phyloP scores from a whole-genome alignment of 805 yeast genomes.

The Yarrowia sp. region DNA sequence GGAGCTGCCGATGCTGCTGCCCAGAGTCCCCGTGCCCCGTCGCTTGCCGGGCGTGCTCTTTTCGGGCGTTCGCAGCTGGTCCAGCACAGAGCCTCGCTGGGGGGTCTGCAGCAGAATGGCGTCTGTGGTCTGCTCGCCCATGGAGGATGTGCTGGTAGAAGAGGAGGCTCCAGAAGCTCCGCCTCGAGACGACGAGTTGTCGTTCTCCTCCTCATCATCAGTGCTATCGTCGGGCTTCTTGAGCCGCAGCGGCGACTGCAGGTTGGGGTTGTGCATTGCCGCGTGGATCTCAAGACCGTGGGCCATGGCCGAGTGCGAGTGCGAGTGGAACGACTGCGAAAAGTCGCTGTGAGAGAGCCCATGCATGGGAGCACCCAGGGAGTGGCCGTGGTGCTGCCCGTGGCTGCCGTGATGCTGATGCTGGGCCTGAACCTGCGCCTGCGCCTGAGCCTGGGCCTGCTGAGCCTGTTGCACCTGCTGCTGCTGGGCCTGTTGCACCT shows the following conservation, averaged over 20 bases:
- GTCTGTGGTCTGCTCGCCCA: constrained; percentile 21
- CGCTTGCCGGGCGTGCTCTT: constrained; percentile 31
- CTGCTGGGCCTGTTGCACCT: neutral
- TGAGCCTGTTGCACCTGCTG: neutral
- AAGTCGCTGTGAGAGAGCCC: constrained; percentile 19
- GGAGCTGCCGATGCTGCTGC: neutral
- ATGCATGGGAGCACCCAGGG: constrained; percentile 5
- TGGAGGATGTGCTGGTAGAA: neutral
- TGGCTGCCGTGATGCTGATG: constrained; percentile 1
- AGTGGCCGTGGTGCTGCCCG: neutral
- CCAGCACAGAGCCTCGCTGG: constrained; percentile 13
- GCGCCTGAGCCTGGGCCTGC: neutral
- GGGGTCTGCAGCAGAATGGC: constrained; percentile 30
- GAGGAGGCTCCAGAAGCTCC: neutral
- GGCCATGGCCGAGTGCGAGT: constrained; percentile 20
- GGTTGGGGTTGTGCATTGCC: constrained; percentile 29
- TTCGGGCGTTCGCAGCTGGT: constrained; percentile 31
- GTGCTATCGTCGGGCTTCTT: constrained; percentile 37
- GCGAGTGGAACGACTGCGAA: constrained; percentile 19
- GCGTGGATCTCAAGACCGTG: constrained; percentile 27
- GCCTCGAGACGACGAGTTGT: neutral
- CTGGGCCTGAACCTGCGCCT: neutral
- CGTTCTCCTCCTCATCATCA: constrained; percentile 34
- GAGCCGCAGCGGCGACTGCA: constrained; percentile 33
- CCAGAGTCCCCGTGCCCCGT: constrained; percentile 1